A percentile compares a stretch with the other conserved stretches of the same genome.
phyloP scores from a whole-genome alignment of 2,329 filamentous ascomycete species.

The Phyllosticta capitalensis region DNA sequence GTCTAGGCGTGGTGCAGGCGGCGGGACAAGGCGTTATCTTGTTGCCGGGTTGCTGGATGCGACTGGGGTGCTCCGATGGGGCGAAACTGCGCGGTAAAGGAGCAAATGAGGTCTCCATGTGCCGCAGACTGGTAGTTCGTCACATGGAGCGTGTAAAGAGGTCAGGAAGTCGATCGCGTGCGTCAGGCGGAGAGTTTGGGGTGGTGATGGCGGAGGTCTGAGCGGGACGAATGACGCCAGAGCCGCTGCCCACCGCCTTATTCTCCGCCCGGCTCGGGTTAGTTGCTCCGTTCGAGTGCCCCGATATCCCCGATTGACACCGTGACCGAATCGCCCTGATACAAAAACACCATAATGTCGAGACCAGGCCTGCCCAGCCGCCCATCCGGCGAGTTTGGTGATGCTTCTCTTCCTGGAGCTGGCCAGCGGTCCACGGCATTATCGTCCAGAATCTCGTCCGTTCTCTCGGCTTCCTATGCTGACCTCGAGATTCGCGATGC shows the following conservation, averaged over 20 bases:
- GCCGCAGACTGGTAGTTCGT: neutral
- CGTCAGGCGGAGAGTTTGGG: neutral
- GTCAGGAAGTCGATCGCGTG: neutral
- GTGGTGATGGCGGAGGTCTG: neutral
- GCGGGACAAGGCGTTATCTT: neutral
- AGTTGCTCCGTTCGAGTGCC: neutral
- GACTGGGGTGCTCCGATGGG: neutral
- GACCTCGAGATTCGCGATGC: slow-evolving; percentile 87
- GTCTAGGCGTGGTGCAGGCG: neutral
- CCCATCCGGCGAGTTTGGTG: slow-evolving; percentile 6
- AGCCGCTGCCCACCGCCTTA: neutral
- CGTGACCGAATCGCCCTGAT: neutral
- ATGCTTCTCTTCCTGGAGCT: slow-evolving; percentile 2
- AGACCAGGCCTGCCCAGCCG: neutral
- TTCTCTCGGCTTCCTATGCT: slow-evolving; percentile 85
- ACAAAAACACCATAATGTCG: slow-evolving; percentile 1
- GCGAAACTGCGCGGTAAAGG: neutral
- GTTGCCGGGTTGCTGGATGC: neutral
- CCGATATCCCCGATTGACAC: neutral
- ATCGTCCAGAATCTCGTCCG: slow-evolving; percentile 69
- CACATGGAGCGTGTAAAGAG: neutral
- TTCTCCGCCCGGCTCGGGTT: neutral
- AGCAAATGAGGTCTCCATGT: neutral
- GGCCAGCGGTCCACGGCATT: slow-evolving; percentile 49
- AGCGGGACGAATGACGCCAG: neutral